phyloP scores from a whole-genome alignment of 1,139 yeast genomes.

The Candida neerlandica region DNA sequence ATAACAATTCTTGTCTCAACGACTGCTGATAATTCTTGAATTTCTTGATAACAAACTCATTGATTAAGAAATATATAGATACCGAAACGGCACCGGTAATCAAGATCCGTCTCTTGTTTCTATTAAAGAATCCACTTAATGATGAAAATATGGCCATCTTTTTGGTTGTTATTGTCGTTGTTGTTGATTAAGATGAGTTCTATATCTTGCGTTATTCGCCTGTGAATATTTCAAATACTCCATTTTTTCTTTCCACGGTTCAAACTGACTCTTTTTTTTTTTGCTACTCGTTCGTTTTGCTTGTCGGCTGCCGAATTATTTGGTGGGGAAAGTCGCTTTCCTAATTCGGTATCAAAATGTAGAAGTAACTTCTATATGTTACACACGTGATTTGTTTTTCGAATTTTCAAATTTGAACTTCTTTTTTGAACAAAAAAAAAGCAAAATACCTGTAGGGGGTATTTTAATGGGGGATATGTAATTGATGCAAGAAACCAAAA shows the following conservation, averaged over 20 bases:
- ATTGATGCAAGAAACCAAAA: neutral
- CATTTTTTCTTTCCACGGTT: conserved; percentile 3
- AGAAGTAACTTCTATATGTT: neutral
- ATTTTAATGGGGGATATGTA: neutral
- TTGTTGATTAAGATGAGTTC: neutral
- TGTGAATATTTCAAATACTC: conserved; percentile 2
- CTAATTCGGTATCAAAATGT: neutral
- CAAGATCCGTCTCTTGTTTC: conserved; percentile 64
- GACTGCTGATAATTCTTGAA: conserved; percentile 68
- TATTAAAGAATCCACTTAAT: conserved; percentile 56
- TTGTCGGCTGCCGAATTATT: neutral
- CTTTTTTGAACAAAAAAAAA: too few relatives aligned
- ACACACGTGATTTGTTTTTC: too few relatives aligned
- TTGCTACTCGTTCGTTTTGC: neutral
- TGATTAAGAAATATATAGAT: conserved; percentile 59
- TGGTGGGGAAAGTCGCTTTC: conserved; percentile 1
- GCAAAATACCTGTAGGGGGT: too few relatives aligned
- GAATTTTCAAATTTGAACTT: too few relatives aligned
- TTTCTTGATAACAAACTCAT: conserved; percentile 61
- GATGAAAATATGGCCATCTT: conserved; percentile 53
- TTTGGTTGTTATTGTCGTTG: too few relatives aligned
- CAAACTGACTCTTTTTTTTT: neutral
- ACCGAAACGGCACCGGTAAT: conserved; percentile 59
- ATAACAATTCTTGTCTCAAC: conserved; percentile 71
- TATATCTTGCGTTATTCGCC: neutral